Evolutionary conservation across 176 grass and related monocot species (phyloP).

Genomic region (Avena atlantica): DNA sequence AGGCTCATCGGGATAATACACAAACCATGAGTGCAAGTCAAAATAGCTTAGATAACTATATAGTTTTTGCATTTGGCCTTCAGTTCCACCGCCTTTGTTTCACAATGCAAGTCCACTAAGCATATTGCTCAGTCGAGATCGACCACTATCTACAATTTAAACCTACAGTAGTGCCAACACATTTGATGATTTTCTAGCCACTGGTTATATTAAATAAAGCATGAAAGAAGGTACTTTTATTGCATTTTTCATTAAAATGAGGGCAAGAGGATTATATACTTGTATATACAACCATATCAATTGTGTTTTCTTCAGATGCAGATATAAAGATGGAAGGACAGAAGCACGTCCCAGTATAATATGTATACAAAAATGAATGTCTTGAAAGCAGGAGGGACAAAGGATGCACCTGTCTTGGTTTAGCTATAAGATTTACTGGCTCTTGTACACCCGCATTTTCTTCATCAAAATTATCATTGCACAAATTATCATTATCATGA

Average conservation of each 20-base stretch:
- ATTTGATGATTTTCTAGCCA: neutral
- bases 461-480: conserved; percentile 67
- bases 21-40: neutral
- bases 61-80: neutral
- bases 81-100: no score
- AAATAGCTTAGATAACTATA: neutral
- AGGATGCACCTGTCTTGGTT: no score
- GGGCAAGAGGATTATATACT: neutral
- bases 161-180: neutral
- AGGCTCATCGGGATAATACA: no score
- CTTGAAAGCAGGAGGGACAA: no score
- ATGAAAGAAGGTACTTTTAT: neutral
- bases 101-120: no score
- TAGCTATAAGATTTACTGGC: no score
- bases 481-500: conserved; percentile 51
- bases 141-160: conserved; percentile 11
- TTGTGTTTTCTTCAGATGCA: no score
- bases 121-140: no score
- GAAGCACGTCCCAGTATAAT: no score
- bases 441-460: conserved; percentile 37
- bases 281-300: neutral
- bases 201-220: neutral
- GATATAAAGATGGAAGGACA: no score
- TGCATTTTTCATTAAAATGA: neutral
- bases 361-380: no score